Conservation (phyloP, 306 rosid genomes). For the Cucurbita maxima region DNA sequence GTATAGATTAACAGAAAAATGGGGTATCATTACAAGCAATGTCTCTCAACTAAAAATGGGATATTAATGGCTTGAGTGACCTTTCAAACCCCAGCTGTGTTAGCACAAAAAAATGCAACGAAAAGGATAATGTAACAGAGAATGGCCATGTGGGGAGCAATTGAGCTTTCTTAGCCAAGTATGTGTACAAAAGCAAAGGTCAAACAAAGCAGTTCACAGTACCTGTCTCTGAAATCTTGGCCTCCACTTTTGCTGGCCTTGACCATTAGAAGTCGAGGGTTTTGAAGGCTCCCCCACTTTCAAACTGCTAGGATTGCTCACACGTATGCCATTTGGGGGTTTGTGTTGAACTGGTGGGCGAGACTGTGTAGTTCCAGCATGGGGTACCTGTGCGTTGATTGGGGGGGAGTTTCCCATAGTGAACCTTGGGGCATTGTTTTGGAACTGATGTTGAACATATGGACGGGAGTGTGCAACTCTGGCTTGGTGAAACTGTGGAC, state of each 20-base stretch:
- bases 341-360: background rate
- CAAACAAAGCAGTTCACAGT: background rate
- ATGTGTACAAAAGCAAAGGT: background rate
- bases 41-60: too few relatives aligned
- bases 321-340: background rate
- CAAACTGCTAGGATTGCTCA: conserved; percentile 9
- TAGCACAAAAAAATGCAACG: background rate
- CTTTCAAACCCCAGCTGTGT: background rate
- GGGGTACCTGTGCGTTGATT: background rate
- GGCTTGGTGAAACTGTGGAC: conserved; percentile 9
- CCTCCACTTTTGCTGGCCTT: conserved; percentile 40
- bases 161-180: background rate
- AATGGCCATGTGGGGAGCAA: background rate
- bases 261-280: conserved; percentile 8
- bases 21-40: background rate
- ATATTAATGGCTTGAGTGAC: background rate
- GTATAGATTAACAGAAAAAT: background rate
- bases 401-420: background rate
- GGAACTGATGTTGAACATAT: background rate
- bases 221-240: conserved; percentile 14
- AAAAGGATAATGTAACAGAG: background rate
- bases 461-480: background rate
- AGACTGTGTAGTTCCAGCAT: background rate
- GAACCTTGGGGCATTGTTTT: background rate
- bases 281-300: conserved; percentile 9